A percentile compares a stretch with the other conserved stretches of the same genome.
phyloP scores from a whole-genome alignment of 495 filamentous ascomycete genomes.

The Penicillium flavigenum region DNA sequence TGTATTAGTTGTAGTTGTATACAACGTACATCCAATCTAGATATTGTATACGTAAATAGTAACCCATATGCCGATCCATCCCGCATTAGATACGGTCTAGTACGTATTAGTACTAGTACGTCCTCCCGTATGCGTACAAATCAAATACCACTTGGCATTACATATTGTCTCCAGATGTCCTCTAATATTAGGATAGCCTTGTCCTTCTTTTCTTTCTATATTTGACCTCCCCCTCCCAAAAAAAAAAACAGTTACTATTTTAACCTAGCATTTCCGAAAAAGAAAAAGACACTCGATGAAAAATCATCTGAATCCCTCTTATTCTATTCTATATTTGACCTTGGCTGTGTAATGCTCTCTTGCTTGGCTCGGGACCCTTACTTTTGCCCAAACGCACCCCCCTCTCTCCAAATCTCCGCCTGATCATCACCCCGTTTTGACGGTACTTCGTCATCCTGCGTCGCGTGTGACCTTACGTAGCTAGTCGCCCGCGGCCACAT shows the following conservation, averaged over 20 bases:
- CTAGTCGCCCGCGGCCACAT: slow-evolving; percentile 1
- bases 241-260: background rate
- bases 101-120: background rate
- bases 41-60: background rate
- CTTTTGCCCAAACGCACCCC: slow-evolving; percentile 8
- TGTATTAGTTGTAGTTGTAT: background rate
- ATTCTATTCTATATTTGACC: background rate
- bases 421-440: slow-evolving; percentile 27
- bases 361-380: slow-evolving; percentile 1
- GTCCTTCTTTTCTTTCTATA: background rate
- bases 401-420: slow-evolving; percentile 18
- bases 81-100: background rate
- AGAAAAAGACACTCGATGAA: background rate
- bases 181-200: too few relatives aligned
- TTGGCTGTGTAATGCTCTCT: slow-evolving; percentile 2
- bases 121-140: slow-evolving; percentile 1
- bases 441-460: slow-evolving; percentile 32
- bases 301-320: slow-evolving; percentile 2
- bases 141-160: slow-evolving; percentile 1
- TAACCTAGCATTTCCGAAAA: background rate
- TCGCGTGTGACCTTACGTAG: slow-evolving; percentile 21
- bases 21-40: too few relatives aligned
- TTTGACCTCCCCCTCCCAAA: background rate
- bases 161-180: background rate
- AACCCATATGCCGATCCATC: background rate